phyloP scores from a whole-genome alignment of 1,139 yeast genomes.

The Williopsis jadinii region DNA sequence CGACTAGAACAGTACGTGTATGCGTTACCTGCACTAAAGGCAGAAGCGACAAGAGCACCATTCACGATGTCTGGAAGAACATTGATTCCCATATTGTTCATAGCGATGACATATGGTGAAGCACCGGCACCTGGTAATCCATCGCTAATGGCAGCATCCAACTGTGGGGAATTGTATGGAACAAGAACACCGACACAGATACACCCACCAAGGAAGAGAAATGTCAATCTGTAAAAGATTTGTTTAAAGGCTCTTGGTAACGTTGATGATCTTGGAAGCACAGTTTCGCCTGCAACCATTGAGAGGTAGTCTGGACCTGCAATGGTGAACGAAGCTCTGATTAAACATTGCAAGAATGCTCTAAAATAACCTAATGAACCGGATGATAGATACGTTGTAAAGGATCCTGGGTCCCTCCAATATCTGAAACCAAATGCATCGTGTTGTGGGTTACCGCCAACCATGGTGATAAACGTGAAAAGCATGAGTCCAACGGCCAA shows the following conservation, averaged over 20 bases:
- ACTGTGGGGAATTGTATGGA: conserved; percentile 42
- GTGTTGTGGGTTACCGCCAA: conserved; percentile 71
- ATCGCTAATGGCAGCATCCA: conserved; percentile 34
- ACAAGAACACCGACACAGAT: conserved; percentile 54
- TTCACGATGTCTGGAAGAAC: conserved; percentile 60
- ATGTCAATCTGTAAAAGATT: conserved; percentile 63
- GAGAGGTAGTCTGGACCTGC: conserved; percentile 85
- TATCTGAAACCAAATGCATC: conserved; percentile 64
- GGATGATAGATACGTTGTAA: conserved; percentile 46
- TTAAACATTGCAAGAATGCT: conserved; percentile 60
- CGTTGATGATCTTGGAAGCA: conserved; percentile 61
- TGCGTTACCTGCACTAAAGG: conserved; percentile 70
- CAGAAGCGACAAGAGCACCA: conserved; percentile 52
- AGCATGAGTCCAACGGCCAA: conserved; percentile 65
- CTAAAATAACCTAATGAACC: conserved; percentile 63
- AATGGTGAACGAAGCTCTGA: conserved; percentile 58
- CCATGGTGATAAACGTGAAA: conserved; percentile 74
- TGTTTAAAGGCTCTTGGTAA: conserved; percentile 75
- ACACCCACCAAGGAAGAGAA: conserved; percentile 61
- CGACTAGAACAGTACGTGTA: conserved; percentile 60
- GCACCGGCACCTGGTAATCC: conserved; percentile 55
- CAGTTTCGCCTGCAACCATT: conserved; percentile 79
- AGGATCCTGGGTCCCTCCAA: conserved; percentile 51
- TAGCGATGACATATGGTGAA: conserved; percentile 59
- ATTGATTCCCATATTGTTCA: conserved; percentile 43